A percentile compares a stretch with the other conserved stretches of the same genome.
These are phyloP conservation scores for Berkeleyomyces rouxiae DNA, from an alignment of 2,329 filamentous ascomycete species.

Conservation along the genomic window DNA sequence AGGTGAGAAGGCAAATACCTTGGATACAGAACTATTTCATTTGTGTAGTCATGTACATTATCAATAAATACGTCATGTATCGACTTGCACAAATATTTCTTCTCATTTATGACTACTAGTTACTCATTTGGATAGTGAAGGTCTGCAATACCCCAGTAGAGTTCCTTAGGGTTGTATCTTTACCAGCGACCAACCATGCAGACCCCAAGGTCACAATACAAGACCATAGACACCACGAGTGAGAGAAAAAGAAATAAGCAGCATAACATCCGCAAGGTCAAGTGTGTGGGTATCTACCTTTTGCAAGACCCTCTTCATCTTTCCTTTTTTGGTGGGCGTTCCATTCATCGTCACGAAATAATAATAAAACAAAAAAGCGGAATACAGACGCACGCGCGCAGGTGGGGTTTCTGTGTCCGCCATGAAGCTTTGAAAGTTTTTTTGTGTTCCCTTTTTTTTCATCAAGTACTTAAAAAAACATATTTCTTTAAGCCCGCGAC, in stretches of 20 bases:
- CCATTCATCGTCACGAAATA: slow-evolving; percentile 11
- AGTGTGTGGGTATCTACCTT: not conserved
- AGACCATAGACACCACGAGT: not conserved
- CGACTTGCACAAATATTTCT: too few species aligned
- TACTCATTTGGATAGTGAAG: too few species aligned
- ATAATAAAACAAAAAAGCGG: slow-evolving; percentile 9
- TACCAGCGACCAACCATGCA: too few species aligned
- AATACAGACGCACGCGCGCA: not conserved
- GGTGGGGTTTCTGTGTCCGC: slow-evolving; percentile 11
- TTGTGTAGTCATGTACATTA: too few species aligned
- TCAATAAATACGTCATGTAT: too few species aligned
- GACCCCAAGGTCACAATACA: not conserved
- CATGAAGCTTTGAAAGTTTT: slow-evolving; percentile 14
- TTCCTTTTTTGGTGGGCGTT: not conserved
- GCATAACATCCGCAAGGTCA: too few species aligned
- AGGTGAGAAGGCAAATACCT: too few species aligned
- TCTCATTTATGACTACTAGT: too few species aligned
- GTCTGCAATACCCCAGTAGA: too few species aligned
- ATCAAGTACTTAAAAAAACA: slow-evolving; percentile 14
- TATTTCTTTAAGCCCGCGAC: slow-evolving; percentile 57
- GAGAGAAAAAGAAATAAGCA: not conserved
- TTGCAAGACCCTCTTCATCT: not conserved
- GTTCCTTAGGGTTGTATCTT: too few species aligned
- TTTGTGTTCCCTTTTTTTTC: slow-evolving; percentile 15
- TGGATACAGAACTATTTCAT: too few species aligned